phyloP scores from a whole-genome alignment of 139 green algal species.

The Tetraselmis chui region DNA sequence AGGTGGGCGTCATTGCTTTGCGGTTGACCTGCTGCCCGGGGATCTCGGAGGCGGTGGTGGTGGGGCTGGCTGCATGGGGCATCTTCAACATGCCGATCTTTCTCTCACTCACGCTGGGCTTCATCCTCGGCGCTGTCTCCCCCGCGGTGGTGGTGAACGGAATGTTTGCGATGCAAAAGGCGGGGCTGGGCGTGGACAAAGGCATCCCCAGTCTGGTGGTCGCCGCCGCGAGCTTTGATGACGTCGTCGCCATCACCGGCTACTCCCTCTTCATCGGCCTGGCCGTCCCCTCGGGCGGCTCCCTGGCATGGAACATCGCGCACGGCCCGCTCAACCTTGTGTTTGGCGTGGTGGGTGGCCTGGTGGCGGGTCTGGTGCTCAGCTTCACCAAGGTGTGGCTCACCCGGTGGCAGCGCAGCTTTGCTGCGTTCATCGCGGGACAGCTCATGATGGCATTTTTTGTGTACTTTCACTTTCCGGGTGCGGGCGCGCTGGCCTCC shows the following conservation, averaged over 20 bases:
- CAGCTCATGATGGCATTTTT: constrained; percentile 63
- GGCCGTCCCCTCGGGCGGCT: constrained; percentile 24
- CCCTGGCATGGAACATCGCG: constrained; percentile 28
- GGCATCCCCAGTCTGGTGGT: constrained; percentile 75
- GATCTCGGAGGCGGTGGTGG: constrained; percentile 13
- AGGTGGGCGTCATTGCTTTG: constrained; percentile 6
- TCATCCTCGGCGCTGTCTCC: constrained; percentile 76
- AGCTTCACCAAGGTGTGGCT: constrained; percentile 52
- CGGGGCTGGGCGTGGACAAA: constrained; percentile 55
- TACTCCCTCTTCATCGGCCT: constrained; percentile 71
- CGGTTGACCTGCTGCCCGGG: constrained; percentile 21
- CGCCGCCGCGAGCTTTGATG: constrained; percentile 76
- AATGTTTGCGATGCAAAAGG: constrained; percentile 82
- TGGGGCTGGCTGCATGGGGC: not conserved
- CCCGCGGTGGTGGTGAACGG: constrained; percentile 72
- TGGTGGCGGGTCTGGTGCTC: constrained; percentile 33
- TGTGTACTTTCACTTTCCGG: constrained; percentile 53
- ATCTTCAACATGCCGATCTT: constrained; percentile 44
- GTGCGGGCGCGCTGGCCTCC: constrained; percentile 58
- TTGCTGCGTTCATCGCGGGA: constrained; percentile 36
- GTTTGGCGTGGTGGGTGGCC: constrained; percentile 53
- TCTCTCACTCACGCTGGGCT: constrained; percentile 60
- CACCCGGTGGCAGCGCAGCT: constrained; percentile 42
- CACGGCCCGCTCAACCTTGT: constrained; percentile 40
- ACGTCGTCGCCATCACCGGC: constrained; percentile 79